A percentile compares a stretch with the other conserved stretches of the same genome.
Conservation (phyloP, 2,329 filamentous ascomycete genomes). For the Onygenales sp. region DNA sequence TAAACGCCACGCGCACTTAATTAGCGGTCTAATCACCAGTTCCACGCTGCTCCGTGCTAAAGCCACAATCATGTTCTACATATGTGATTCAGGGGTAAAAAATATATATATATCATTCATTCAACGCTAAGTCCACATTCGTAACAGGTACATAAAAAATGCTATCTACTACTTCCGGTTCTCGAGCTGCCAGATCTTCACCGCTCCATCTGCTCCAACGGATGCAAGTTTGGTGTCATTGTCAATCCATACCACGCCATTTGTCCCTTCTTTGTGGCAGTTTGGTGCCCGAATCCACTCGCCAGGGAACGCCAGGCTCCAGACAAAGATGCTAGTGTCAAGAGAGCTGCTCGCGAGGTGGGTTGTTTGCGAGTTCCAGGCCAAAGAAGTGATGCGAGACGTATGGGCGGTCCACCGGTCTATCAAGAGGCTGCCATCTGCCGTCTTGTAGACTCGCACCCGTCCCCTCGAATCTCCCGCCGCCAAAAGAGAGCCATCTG, state of each 20-base stretch:
- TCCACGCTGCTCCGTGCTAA: background rate
- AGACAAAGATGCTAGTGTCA: conserved; percentile 87
- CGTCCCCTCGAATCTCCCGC: conserved; percentile 78
- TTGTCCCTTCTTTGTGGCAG: conserved; percentile 93
- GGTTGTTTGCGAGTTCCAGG: conserved; percentile 70
- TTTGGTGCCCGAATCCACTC: conserved; percentile 75
- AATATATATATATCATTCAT: background rate
- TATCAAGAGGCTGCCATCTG: conserved; percentile 61
- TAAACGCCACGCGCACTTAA: too few relatives aligned
- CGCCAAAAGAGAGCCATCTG: conserved; percentile 66
- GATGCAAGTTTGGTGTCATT: conserved; percentile 61
- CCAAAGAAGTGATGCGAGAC: conserved; percentile 55
- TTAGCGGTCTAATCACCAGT: background rate
- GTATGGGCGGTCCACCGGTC: conserved; percentile 70
- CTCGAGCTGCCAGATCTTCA: conserved; percentile 76
- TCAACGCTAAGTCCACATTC: background rate
- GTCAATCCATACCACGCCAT: conserved; percentile 71
- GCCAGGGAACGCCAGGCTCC: conserved; percentile 76
- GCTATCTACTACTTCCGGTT: conserved; percentile 14
- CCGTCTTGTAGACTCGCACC: conserved; percentile 68
- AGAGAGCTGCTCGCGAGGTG: conserved; percentile 76
- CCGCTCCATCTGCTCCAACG: conserved; percentile 74
- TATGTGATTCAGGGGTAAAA: background rate
- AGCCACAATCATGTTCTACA: background rate
- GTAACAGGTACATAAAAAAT: background rate